Evolutionary conservation across 176 grass and related monocot genomes (phyloP), one percentile per base, ranked within the genome.

Genomic region (Aegilops speltoides): DNA sequence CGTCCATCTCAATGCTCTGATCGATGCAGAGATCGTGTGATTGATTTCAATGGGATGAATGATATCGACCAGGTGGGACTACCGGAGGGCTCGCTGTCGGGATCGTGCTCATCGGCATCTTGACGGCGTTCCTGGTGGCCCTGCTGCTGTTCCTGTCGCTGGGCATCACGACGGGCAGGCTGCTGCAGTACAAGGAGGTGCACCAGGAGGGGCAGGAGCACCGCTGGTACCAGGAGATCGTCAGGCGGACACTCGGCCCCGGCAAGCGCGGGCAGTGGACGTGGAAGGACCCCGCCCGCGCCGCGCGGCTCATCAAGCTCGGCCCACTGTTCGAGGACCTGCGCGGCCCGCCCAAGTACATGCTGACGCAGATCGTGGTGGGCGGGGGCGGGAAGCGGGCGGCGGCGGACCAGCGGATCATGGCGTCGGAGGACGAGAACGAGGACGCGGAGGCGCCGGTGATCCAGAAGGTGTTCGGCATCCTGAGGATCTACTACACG

Each of bases 281-380:
- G 76, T 95, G 91, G 91, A 98, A 90, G 78, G 87, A 59, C 71
- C 83, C 92, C 13, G 80, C 13, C 8, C 86, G 64, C 84, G 54
- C 86, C 71, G 67, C 68, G 6, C 89, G 88, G 52, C 86, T 88
- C 37, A 75, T 34, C 57, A 94, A 84, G 93, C 71, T 98, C 19
- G 93, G 92, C 40, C 92, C 94, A 43, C 85, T 98, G 38, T 98
- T 98, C 75, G 92, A 98, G 82, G 94, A 98, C 81, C 90, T 98
- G 50, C 90, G 97, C 23, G 97, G 97, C 14, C 92, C 92, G 28
- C 91, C 93, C 19, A 98, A 92, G 87, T 92, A 93, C 84, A 95
- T 90, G 91, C 64, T 92, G 15, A 86, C 91, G 32, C 95, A 93
- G 89, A 93, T 94, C 36, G 70, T 79, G 1, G 62, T 85, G 20